phyloP scores from a whole-genome alignment of 176 grass and related monocot genomes.

The Carex myosuroides region DNA sequence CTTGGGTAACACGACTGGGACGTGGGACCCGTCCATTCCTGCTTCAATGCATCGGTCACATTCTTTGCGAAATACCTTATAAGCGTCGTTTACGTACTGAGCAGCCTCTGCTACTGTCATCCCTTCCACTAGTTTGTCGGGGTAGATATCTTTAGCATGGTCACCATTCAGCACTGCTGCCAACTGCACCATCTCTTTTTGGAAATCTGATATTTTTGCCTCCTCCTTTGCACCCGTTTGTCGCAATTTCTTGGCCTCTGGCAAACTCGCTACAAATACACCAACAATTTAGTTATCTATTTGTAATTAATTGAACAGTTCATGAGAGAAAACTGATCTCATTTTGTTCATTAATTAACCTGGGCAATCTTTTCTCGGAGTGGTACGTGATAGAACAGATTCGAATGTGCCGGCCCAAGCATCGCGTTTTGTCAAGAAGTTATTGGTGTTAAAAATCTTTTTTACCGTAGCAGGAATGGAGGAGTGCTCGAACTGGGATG shows the following conservation, averaged over 20 bases:
- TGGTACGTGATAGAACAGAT: slow-evolving; percentile 37
- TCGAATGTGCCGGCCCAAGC: slow-evolving; percentile 73
- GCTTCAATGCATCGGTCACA: slow-evolving; percentile 42
- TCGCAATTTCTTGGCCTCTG: slow-evolving; percentile 50
- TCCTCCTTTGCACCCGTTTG: slow-evolving; percentile 33
- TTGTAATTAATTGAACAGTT: neutral
- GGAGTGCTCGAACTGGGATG: slow-evolving; percentile 75
- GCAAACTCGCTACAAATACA: slow-evolving; percentile 22
- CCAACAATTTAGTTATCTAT: neutral
- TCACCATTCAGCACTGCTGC: slow-evolving; percentile 63
- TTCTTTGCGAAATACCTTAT: slow-evolving; percentile 43
- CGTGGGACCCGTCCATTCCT: slow-evolving; percentile 39
- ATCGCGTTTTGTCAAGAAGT: slow-evolving; percentile 63
- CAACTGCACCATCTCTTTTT: slow-evolving; percentile 66
- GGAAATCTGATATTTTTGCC: slow-evolving; percentile 42
- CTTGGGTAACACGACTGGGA: slow-evolving; percentile 34
- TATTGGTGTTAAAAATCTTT: slow-evolving; percentile 59
- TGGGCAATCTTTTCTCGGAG: slow-evolving; percentile 60
- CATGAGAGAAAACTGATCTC: neutral
- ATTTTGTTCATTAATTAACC: slow-evolving; percentile 20
- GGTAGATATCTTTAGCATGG: slow-evolving; percentile 35
- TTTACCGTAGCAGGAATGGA: slow-evolving; percentile 75
- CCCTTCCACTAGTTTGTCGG: slow-evolving; percentile 47
- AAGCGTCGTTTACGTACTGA: slow-evolving; percentile 42
- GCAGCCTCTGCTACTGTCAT: slow-evolving; percentile 66